These are phyloP conservation scores for Boletus vinaceobasis DNA, from an alignment of 768 basidiomycete genomes.

Conservation along the genomic window DNA sequence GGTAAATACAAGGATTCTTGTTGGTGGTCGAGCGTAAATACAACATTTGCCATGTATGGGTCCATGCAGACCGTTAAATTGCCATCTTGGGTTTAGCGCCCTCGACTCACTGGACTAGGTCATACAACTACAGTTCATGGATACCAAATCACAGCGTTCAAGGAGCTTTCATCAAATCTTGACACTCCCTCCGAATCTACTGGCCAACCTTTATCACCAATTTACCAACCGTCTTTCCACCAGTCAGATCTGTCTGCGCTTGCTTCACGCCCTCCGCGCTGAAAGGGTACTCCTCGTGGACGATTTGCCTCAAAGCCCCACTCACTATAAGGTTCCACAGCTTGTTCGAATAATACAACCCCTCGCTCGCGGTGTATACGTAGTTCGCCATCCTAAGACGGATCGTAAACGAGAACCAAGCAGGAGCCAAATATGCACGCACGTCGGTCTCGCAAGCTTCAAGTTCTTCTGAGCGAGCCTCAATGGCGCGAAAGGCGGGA, in stretches of 20 bases:
- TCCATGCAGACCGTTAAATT: neutral
- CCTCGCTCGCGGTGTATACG: constrained; percentile 69
- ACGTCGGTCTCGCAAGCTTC: constrained; percentile 76
- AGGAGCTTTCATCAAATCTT: neutral
- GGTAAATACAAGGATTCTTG: constrained; percentile 21
- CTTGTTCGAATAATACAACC: constrained; percentile 56
- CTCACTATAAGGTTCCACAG: constrained; percentile 59
- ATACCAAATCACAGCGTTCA: neutral
- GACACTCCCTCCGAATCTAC: neutral
- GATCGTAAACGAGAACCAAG: constrained; percentile 1
- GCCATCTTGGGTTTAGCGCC: neutral
- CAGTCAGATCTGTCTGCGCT: constrained; percentile 74
- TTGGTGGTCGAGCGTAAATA: constrained; percentile 15
- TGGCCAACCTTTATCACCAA: constrained; percentile 67
- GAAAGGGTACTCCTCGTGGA: constrained; percentile 81
- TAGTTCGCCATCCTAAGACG: constrained; percentile 65
- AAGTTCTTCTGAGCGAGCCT: constrained; percentile 81
- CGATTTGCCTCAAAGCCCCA: constrained; percentile 60
- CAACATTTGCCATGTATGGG: constrained; percentile 23
- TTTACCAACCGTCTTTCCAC: constrained; percentile 83
- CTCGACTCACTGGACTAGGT: neutral
- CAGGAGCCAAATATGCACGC: constrained; percentile 15
- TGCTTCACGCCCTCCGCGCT: constrained; percentile 72
- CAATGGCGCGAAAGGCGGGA: constrained; percentile 69
- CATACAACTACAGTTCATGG: constrained; percentile 3